A percentile compares a stretch with the other conserved stretches of the same genome.
phyloP scores from a whole-genome alignment of 2,329 filamentous ascomycete species.

The Beauveria australis region DNA sequence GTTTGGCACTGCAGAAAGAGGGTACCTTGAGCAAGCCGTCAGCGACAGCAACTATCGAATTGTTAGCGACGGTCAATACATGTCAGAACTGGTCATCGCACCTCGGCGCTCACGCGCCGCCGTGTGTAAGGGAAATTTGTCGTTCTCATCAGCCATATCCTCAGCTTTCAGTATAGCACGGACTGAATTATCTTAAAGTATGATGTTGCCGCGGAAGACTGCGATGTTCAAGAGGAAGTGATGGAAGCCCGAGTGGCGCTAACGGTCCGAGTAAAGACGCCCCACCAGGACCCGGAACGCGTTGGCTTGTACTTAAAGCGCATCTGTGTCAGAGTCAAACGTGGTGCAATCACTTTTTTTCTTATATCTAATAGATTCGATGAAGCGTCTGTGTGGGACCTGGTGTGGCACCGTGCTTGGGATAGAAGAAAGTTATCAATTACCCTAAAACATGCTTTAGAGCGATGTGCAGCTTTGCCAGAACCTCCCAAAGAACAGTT shows the following conservation, averaged over 20 bases:
- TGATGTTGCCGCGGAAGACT: neutral
- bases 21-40: slow-evolving; percentile 47
- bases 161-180: neutral
- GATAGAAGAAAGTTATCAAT: no score
- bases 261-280: neutral
- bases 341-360: no score
- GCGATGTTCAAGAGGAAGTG: neutral
- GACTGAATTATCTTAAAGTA: neutral
- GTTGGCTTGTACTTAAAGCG: neutral
- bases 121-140: slow-evolving; percentile 78
- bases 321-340: neutral
- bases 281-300: neutral
- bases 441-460: no score
- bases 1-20: neutral
- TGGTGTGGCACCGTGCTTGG: no score
- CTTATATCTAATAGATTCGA: no score
- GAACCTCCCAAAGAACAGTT: no score
- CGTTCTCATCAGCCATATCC: slow-evolving; percentile 29
- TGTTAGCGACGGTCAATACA: neutral
- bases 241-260: neutral
- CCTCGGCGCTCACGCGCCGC: slow-evolving; percentile 78
- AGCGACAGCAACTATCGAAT: slow-evolving; percentile 50
- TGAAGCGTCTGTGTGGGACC: no score
- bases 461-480: no score
- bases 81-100: slow-evolving; percentile 32